Evolutionary conservation across 2,329 filamentous ascomycete species (phyloP).

Genomic region (Penicillium sp.): DNA sequence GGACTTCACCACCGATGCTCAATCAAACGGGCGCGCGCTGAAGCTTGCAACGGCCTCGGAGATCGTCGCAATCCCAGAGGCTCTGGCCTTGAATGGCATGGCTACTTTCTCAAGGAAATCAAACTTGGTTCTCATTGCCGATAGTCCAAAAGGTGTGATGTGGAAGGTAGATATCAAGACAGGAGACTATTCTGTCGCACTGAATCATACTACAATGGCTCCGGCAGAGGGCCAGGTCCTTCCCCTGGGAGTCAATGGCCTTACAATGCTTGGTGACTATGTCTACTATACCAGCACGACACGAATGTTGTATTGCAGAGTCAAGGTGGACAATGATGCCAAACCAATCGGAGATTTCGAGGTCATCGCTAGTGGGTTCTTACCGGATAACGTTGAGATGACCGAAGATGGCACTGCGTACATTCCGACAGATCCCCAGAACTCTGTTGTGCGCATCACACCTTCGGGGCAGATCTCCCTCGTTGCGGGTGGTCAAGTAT

Average conservation of each 20-base stretch:
- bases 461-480: constrained; percentile 21
- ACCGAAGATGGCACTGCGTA: constrained; percentile 20
- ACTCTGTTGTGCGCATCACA: constrained; percentile 23
- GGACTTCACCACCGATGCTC: constrained; percentile 9
- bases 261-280: constrained; percentile 16
- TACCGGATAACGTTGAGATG: constrained; percentile 24
- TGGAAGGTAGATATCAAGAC: constrained; percentile 22
- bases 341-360: constrained; percentile 19
- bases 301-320: constrained; percentile 21
- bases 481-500: constrained; percentile 23
- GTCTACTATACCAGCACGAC: constrained; percentile 27
- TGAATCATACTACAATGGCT: constrained; percentile 22
- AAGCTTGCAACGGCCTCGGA: constrained; percentile 6
- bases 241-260: constrained; percentile 21
- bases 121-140: constrained; percentile 20
- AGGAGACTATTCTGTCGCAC: constrained; percentile 17
- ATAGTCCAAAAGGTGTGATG: constrained; percentile 20
- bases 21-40: not conserved
- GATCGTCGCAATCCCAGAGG: constrained; percentile 20
- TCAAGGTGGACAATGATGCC: constrained; percentile 17
- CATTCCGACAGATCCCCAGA: constrained; percentile 24
- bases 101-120: constrained; percentile 16
- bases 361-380: constrained; percentile 23
- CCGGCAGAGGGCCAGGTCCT: constrained; percentile 20
- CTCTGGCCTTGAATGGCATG: constrained; percentile 21